Percentiles rank a stretch among this genome's conserved stretches.
Evolutionary conservation across 2,329 filamentous ascomycete genomes (phyloP).

Genomic region (Sporothrix pallida): DNA sequence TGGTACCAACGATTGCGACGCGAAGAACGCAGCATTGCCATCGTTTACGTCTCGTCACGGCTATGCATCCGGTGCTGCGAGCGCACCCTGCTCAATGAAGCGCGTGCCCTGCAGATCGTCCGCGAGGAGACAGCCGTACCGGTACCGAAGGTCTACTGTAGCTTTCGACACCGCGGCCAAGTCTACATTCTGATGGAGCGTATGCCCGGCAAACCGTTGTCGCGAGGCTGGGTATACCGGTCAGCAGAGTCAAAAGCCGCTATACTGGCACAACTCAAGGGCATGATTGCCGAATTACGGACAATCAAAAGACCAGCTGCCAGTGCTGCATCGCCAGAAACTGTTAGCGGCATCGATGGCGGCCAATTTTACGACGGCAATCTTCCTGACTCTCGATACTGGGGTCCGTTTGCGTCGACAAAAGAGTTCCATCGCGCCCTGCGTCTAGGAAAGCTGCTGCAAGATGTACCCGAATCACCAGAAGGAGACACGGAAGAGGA

Average conservation of each 20-base stretch:
- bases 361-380: slow-evolving; percentile 43
- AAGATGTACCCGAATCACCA: too few relatives aligned
- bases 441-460: background rate
- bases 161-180: slow-evolving; percentile 49
- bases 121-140: slow-evolving; percentile 51
- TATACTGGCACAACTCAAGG: slow-evolving; percentile 1
- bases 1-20: background rate
- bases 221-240: slow-evolving; percentile 33
- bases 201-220: slow-evolving; percentile 40
- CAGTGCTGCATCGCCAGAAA: too few relatives aligned
- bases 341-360: slow-evolving; percentile 40
- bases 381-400: slow-evolving; percentile 21
- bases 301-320: background rate
- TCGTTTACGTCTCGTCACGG: slow-evolving; percentile 16
- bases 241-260: background rate
- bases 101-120: slow-evolving; percentile 47
- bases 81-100: slow-evolving; percentile 2
- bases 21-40: background rate
- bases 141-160: slow-evolving; percentile 52
- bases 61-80: slow-evolving; percentile 9
- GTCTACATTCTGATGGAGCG: slow-evolving; percentile 56
- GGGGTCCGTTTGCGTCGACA: slow-evolving; percentile 15
- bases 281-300: slow-evolving; percentile 7
- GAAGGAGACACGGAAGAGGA: background rate
- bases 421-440: slow-evolving; percentile 20